These are phyloP conservation scores for Taiozyma onychis DNA, from an alignment of 1,139 yeast genomes.

Conservation along the genomic window DNA sequence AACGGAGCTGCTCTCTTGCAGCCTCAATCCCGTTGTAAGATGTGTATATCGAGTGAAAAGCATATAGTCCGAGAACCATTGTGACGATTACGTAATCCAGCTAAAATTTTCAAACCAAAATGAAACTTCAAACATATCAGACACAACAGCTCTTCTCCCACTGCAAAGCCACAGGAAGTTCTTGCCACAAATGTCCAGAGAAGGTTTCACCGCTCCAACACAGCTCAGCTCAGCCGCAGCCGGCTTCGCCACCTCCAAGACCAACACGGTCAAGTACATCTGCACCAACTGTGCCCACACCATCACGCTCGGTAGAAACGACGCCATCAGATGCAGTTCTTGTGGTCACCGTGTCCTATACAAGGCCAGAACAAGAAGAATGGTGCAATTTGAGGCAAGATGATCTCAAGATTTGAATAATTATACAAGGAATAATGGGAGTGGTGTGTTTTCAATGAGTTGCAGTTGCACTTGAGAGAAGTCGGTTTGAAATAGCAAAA, in stretches of 20 bases:
- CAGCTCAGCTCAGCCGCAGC: conserved; percentile 69
- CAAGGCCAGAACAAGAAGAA: conserved; percentile 95
- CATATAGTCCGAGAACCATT: too few relatives aligned
- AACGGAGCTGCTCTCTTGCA: not conserved
- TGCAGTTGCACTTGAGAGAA: not conserved
- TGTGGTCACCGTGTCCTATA: conserved; percentile 97
- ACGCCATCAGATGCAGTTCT: conserved; percentile 96
- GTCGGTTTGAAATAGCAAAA: not conserved
- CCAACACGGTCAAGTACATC: conserved; percentile 84
- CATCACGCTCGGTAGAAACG: conserved; percentile 84
- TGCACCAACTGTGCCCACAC: conserved; percentile 96
- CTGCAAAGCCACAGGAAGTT: too few relatives aligned
- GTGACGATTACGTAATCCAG: not conserved
- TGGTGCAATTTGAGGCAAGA: conserved; percentile 42
- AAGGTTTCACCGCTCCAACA: conserved; percentile 90
- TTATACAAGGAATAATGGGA: too few relatives aligned
- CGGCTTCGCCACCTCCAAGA: conserved; percentile 62
- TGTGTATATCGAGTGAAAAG: too few relatives aligned
- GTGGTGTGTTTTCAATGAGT: not conserved
- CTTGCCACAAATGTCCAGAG: conserved; percentile 52
- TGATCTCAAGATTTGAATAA: not conserved
- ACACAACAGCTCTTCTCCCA: too few relatives aligned
- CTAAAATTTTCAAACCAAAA: not conserved
- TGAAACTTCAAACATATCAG: too few relatives aligned
- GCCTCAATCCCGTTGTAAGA: too few relatives aligned